A percentile compares a stretch with the other conserved stretches of the same genome.
Evolutionary conservation across 805 yeast genomes (phyloP).

Genomic region (Candida caryicola): DNA sequence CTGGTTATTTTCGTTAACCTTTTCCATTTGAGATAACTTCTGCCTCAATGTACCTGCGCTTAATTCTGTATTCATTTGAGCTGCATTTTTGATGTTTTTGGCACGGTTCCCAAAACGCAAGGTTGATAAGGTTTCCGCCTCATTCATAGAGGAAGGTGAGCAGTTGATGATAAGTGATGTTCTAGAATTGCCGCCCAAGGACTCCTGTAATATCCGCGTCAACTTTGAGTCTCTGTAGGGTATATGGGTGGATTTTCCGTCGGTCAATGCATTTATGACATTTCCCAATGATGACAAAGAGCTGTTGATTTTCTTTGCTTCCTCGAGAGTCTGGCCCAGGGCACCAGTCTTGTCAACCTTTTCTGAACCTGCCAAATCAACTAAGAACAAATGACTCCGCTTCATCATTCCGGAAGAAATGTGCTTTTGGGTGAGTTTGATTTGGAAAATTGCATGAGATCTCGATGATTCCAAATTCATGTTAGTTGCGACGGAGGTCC

Average conservation of each 20-base stretch:
- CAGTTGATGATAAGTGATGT: slow-evolving; percentile 74
- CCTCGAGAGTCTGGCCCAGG: slow-evolving; percentile 69
- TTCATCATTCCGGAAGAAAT: slow-evolving; percentile 53
- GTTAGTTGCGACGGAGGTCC: slow-evolving; percentile 60
- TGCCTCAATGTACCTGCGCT: slow-evolving; percentile 48
- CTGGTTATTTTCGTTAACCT: slow-evolving; percentile 26
- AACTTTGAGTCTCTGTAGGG: slow-evolving; percentile 79
- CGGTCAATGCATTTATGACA: slow-evolving; percentile 77
- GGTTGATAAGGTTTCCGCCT: slow-evolving; percentile 65
- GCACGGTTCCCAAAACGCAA: slow-evolving; percentile 75
- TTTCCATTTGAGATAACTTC: slow-evolving; percentile 34
- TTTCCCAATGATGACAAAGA: slow-evolving; percentile 77
- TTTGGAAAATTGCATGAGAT: slow-evolving; percentile 76
- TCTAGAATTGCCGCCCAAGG: slow-evolving; percentile 79
- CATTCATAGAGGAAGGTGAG: slow-evolving; percentile 58
- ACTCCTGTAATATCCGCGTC: slow-evolving; percentile 73
- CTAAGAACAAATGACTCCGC: slow-evolving; percentile 64
- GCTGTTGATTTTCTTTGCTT: slow-evolving; percentile 78
- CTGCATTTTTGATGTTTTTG: slow-evolving; percentile 61
- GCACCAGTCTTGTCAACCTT: slow-evolving; percentile 77
- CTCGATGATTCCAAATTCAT: slow-evolving; percentile 76
- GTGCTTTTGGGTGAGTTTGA: slow-evolving; percentile 63
- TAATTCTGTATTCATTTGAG: slow-evolving; percentile 61
- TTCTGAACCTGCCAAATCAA: slow-evolving; percentile 88
- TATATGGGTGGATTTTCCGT: slow-evolving; percentile 58